A percentile compares a stretch with the other conserved stretches of the same genome.
These are phyloP conservation scores for Chlorella sp. DNA, from an alignment of 139 green algal species.

Conservation along the genomic window DNA sequence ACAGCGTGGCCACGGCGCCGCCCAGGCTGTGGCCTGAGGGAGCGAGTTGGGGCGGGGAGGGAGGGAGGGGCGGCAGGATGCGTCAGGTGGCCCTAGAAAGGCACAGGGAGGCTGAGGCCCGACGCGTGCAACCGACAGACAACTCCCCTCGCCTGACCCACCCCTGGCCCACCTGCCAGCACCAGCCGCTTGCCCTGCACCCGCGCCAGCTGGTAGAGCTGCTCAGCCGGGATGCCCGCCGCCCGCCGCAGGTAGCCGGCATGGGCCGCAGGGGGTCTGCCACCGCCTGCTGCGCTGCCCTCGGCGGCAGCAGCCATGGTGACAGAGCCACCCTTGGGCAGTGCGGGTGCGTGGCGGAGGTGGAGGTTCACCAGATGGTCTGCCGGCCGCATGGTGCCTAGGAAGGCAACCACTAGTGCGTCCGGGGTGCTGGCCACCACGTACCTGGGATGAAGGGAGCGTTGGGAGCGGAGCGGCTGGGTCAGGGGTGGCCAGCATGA, in stretches of 20 bases:
- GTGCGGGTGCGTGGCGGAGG: conserved; percentile 16
- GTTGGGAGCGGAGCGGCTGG: background rate
- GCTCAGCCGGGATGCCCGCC: conserved; percentile 52
- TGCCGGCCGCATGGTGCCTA: conserved; percentile 69
- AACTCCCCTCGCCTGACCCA: background rate
- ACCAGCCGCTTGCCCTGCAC: conserved; percentile 59
- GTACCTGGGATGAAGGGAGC: conserved; percentile 52
- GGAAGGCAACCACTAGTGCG: conserved; percentile 70
- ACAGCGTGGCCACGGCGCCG: conserved; percentile 79
- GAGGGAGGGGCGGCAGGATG: background rate
- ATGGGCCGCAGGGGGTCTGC: conserved; percentile 40
- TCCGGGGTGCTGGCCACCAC: conserved; percentile 56
- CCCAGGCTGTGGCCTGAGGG: conserved; percentile 70
- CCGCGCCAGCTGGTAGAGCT: conserved; percentile 62
- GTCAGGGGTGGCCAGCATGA: background rate
- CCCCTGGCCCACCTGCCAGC: conserved; percentile 49
- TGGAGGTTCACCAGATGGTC: conserved; percentile 30
- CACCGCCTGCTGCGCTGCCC: background rate
- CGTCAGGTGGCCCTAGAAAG: background rate
- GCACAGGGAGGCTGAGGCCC: background rate
- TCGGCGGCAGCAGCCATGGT: conserved; percentile 31
- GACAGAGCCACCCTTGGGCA: background rate
- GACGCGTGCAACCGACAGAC: background rate
- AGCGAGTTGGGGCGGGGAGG: background rate
- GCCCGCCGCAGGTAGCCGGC: conserved; percentile 69